Evolutionary conservation across 768 basidiomycete species (phyloP), one percentile per base, ranked within the genome.

Genomic region (Clitopilus passeckerianus): DNA sequence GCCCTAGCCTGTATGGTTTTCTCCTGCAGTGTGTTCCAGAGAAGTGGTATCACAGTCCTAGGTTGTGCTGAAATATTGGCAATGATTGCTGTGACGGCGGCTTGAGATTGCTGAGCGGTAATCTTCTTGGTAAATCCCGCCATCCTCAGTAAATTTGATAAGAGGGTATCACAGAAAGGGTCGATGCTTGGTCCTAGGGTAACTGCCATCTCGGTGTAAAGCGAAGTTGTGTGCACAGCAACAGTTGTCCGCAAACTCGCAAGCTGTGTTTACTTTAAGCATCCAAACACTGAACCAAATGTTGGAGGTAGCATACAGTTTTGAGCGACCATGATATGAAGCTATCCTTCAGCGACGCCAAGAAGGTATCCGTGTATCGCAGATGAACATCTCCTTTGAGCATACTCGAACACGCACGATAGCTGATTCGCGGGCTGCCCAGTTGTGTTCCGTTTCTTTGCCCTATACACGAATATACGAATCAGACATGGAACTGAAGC

Each of bases 371-470:
- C 5, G 78, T 70, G 69, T 86, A 94, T 58, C 90, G 83, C 33
- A 77, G 70, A 69, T 91, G 86, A 2, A 90, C 89, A 37, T 91
- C 91, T 24, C 93, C 93, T 68, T 87, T 89, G 58, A 98, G 74
- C 91, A 97, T 93, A 16, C 95, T 46, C 95, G 84, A 7, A 98
- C 89, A 16, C 86, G 81, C 44, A 84, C 78, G 61, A 95, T 80
- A 9, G 89, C 80, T 64, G 81, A 82, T 62, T 99, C 96, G 60
- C 96, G 83, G 27, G 79, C 75, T 44, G 83, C 79, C 96, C 96
- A 99, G 65, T 99, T 99, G 63, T 95, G 92, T 69, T 99, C 96
- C 0, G 91, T 90, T 75, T 99, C 96, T 74, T 85, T 96, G n/a
- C 96, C 97, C 89, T 94, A 61, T 2, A 58, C 52, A 52, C 55